Evolutionary conservation across 257 asterid species (phyloP), one percentile per base, ranked within the genome.

Genomic region (Lycium ferocissimum): DNA sequence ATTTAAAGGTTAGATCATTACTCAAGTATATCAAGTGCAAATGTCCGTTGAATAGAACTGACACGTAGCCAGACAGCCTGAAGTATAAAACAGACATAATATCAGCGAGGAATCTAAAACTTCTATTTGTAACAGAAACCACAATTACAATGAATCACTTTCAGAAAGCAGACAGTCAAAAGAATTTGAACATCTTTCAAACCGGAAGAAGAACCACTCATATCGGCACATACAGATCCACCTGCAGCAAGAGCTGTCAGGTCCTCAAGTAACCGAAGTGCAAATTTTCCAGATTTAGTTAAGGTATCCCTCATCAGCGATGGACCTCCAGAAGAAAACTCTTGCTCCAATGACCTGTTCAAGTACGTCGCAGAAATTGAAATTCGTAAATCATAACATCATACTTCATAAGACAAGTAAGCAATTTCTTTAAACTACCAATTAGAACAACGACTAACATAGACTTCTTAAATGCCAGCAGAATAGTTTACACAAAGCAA

Each of bases 231-330:
- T 96, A 96, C 99, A 91, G 98, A 95, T 95, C 99, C 99, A 95
- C 98, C 98, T 94, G 99, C 99, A 90, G 99, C 99, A 91, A 96
- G 97, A 93, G 98, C 94, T 81, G 97, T 91, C 91, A 96, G 93
- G 91, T 96, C 99, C 92, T 95, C 98, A 61, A 96, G 97, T 91
- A 96, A 95, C 89, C 93, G 92, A 86, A 95, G 97, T 85, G 98
- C 99, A 66, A 95, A 97, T 91, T 91, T 93, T 88, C 98, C 99
- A 87, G 92, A 79, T 87, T 90, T 87, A 53, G 98, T 90, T 84
- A 92, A 92, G 81, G 89, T 85, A 65, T 85, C 89, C 93, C 98
- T 91, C 92, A 84, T 91, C 85, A 84, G 85, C 80, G 96, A 89
- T 22, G 92, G 79, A 85, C 92, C 91, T 88, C 94, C 94, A 79